phyloP scores from a whole-genome alignment of 179 eudicot genomes.

The Heliamphora pulchella region DNA sequence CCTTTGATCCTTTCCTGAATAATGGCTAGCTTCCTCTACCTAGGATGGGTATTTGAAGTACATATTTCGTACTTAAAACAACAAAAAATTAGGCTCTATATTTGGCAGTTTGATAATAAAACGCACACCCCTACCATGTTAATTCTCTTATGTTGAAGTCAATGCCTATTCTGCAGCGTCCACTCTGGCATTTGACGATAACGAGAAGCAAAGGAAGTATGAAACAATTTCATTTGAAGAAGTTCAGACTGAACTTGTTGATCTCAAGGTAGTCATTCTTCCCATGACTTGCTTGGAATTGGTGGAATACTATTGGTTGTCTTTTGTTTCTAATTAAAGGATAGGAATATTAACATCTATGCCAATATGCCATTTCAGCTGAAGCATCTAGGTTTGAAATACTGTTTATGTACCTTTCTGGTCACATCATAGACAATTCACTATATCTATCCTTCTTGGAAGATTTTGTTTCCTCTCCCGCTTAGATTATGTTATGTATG shows the following conservation, averaged over 20 bases:
- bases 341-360: neutral
- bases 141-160: conserved; percentile 16
- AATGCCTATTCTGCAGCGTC: conserved; percentile 57
- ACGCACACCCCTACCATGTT: neutral
- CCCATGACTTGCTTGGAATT: conserved; percentile 2
- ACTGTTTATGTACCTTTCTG: neutral
- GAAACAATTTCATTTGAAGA: conserved; percentile 60
- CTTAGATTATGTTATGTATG: neutral
- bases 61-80: neutral
- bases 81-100: neutral
- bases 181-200: conserved; percentile 57
- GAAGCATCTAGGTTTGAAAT: neutral
- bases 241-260: conserved; percentile 43
- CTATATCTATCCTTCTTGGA: neutral
- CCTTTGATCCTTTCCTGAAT: conserved; percentile 36
- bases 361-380: neutral
- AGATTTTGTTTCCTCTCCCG: neutral
- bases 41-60: neutral
- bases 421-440: neutral
- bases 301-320: neutral
- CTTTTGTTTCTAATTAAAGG: neutral
- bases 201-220: conserved; percentile 57
- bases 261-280: conserved; percentile 60
- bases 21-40: conserved; percentile 3
- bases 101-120: neutral